Conservation (phyloP, 345 rosid genomes). For the Cardamine chenopodiifolia region DNA sequence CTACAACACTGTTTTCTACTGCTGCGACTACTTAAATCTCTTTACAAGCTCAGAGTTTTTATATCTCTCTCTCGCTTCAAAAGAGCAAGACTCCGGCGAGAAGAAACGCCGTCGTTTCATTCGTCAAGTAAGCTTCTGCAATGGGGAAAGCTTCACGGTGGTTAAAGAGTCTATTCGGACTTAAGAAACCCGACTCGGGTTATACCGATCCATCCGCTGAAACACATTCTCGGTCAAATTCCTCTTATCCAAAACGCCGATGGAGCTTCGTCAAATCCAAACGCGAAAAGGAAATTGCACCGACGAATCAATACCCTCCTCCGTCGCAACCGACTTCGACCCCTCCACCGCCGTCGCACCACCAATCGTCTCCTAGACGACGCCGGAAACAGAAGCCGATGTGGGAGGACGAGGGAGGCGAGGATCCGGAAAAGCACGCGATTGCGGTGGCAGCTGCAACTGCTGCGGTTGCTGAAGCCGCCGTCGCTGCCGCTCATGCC, state of each 20-base stretch:
- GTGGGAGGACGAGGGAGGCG: conserved; percentile 31
- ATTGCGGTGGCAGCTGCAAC: conserved; percentile 83
- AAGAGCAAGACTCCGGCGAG: conserved; percentile 21
- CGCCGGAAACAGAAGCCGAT: conserved; percentile 24
- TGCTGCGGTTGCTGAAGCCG: conserved; percentile 79
- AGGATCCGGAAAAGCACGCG: conserved; percentile 58
- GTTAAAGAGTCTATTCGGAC: conserved; percentile 71
- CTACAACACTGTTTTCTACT: not conserved
- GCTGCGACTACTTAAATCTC: conserved; percentile 37
- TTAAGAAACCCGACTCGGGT: conserved; percentile 57
- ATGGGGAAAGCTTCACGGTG: conserved; percentile 91
- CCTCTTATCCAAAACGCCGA: conserved; percentile 52
- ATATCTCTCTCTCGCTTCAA: not conserved
- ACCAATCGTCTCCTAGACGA: conserved; percentile 31
- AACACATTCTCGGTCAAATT: conserved; percentile 35
- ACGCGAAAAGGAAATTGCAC: conserved; percentile 48
- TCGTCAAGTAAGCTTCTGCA: no score
- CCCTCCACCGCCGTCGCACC: conserved; percentile 18
- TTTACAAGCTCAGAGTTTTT: not conserved
- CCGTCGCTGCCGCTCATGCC: conserved; percentile 77
- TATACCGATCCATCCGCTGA: conserved; percentile 19
- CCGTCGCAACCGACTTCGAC: conserved; percentile 3
- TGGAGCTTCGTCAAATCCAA: conserved; percentile 88
- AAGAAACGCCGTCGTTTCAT: conserved; percentile 25
- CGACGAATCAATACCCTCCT: not conserved